phyloP scores from a whole-genome alignment of 148 eudicot genomes.

The Rhododendron ovatum region DNA sequence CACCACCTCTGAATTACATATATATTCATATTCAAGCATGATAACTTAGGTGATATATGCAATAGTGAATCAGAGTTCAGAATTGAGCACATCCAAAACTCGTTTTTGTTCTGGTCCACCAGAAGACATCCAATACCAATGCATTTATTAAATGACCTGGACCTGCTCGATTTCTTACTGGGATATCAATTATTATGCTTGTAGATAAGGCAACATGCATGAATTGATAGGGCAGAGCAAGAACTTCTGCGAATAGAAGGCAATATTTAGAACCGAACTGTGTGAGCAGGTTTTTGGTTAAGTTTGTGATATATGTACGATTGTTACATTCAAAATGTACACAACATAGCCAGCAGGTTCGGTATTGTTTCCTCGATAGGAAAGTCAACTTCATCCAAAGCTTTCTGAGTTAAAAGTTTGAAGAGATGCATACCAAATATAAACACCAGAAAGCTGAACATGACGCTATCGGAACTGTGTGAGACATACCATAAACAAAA shows the following conservation, averaged over 20 bases:
- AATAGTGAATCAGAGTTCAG: neutral
- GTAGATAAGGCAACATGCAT: neutral
- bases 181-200: neutral
- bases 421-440: neutral
- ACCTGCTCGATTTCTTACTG: neutral
- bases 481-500: constrained; percentile 36
- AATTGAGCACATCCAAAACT: neutral
- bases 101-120: neutral
- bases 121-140: neutral
- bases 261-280: neutral
- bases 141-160: neutral
- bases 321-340: no score
- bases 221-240: neutral
- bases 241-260: neutral
- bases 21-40: neutral
- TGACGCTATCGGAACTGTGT: neutral
- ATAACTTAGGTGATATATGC: neutral
- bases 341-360: neutral
- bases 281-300: no score
- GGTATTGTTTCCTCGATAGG: neutral
- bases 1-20: neutral
- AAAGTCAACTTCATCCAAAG: neutral
- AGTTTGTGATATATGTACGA: no score
- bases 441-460: neutral
- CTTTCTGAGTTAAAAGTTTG: neutral